Percentiles rank a stretch among this genome's conserved stretches.
These are phyloP conservation scores for Trichoderma asperellum DNA, from an alignment of 2,329 filamentous ascomycete species.

Conservation along the genomic window DNA sequence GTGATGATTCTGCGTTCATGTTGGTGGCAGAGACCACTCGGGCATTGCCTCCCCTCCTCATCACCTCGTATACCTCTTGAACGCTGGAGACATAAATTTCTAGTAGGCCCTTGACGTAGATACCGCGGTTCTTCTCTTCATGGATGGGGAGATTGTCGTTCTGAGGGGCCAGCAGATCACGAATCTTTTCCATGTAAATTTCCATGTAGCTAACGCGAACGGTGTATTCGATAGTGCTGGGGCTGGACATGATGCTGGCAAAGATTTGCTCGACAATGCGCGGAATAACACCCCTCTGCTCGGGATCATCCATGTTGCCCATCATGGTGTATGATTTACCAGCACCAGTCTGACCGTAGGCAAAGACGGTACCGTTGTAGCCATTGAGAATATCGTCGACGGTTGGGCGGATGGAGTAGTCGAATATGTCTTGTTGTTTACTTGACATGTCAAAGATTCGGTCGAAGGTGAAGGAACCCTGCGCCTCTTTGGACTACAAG, in stretches of 20 bases:
- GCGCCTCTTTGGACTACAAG: slow-evolving; percentile 80
- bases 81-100: slow-evolving; percentile 97
- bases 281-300: slow-evolving; percentile 90
- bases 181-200: slow-evolving; percentile 99
- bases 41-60: slow-evolving; percentile 87
- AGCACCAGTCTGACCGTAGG: slow-evolving; percentile 96
- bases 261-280: slow-evolving; percentile 98
- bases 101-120: slow-evolving; percentile 93
- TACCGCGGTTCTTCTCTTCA: slow-evolving; percentile 93
- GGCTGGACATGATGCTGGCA: slow-evolving; percentile 87
- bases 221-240: slow-evolving; percentile 96
- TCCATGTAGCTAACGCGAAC: slow-evolving; percentile 99
- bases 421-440: slow-evolving; percentile 90
- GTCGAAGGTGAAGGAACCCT: slow-evolving; percentile 93
- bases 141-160: slow-evolving; percentile 98
- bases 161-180: slow-evolving; percentile 86
- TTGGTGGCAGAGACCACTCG: slow-evolving; percentile 95
- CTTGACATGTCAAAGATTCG: slow-evolving; percentile 95
- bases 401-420: slow-evolving; percentile 94
- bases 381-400: slow-evolving; percentile 98
- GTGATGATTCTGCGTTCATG: slow-evolving; percentile 98
- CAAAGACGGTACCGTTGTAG: slow-evolving; percentile 98
- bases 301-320: slow-evolving; percentile 79
- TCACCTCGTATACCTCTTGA: slow-evolving; percentile 94
- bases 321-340: slow-evolving; percentile 98